Evolutionary conservation across 1,139 yeast species (phyloP), one percentile per base, ranked within the genome.

Genomic region (Magnusiomyces sp.): DNA sequence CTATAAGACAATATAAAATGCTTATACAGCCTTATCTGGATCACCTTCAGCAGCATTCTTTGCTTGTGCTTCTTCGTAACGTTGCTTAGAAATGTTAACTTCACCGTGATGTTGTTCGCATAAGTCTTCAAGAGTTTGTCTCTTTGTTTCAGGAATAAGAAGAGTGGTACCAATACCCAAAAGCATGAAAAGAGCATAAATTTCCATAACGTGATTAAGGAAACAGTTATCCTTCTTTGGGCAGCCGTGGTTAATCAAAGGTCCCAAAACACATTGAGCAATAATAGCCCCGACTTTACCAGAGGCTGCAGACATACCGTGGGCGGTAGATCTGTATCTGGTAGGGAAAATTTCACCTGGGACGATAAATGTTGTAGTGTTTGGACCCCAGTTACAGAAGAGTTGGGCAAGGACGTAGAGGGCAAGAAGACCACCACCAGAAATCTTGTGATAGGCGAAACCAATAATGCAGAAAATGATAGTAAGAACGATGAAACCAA

Each of bases 331-430:
- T 80, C 98, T 87, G 74, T 89, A 88, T 72, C 95, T 80, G 47
- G 98, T 92, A 66, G 98, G 98, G 87, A 77, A 92, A 64, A 82
- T 77, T 75, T 92, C 98, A 69, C 97, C 98, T 47, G 98, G 97
- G 62, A 88, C 80, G 62, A 92, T 79, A 71, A 92, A 92, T 53
- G 98, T 92, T 47, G 97, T 94, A 54, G 90, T 79, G 77, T 92
- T 92, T 66, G 98, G 97, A 55, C 86, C 86, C 56, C 78, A 80
- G 70, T 80, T 81, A 68, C 79, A 77, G 77, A 80, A 80, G 69
- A 81, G 80, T 63, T 80, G 82, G 45, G 77, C 71, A 61, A 80
- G 66, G 62, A 79, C 79, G 71, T 79, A 80, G 64, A 80, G 73
- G 48, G 78, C 81, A 64, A 80, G 80, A 70, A 78, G 76, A 49